Conservation (phyloP, 306 rosid species). For the Acacia crassicarpa region DNA sequence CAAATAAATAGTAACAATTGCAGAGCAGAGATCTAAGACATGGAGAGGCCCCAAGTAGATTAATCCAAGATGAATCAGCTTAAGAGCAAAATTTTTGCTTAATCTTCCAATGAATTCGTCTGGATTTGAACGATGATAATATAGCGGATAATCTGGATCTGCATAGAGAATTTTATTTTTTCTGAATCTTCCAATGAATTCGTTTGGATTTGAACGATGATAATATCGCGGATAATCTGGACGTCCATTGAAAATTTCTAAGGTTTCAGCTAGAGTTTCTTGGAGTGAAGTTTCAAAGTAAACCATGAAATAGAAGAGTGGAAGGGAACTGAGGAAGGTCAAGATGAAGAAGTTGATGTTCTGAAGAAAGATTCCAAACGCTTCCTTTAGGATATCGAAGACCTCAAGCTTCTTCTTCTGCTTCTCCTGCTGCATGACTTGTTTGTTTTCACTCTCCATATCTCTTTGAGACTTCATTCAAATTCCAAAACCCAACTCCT, state of each 20-base stretch:
- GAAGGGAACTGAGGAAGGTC: slow-evolving; percentile 47
- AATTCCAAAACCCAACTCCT: background rate
- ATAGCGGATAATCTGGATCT: background rate
- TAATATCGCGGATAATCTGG: background rate
- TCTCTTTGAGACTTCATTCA: background rate
- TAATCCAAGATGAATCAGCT: slow-evolving; percentile 39
- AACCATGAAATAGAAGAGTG: slow-evolving; percentile 49
- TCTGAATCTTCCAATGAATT: background rate
- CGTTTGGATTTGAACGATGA: background rate
- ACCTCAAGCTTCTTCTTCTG: slow-evolving; percentile 31
- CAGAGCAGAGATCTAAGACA: slow-evolving; percentile 38
- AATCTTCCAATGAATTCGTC: background rate
- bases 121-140: background rate
- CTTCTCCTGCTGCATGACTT: slow-evolving; percentile 15
- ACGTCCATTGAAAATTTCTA: slow-evolving; percentile 10
- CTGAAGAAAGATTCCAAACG: slow-evolving; percentile 28
- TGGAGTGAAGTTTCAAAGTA: slow-evolving; percentile 45
- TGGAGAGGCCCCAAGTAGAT: slow-evolving; percentile 45
- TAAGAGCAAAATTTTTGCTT: slow-evolving; percentile 23
- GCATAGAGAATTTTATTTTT: background rate
- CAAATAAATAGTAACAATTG: slow-evolving; percentile 33
- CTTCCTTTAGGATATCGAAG: slow-evolving; percentile 48
- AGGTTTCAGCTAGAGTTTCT: slow-evolving; percentile 34
- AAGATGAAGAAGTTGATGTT: slow-evolving; percentile 60
- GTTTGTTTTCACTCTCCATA: slow-evolving; percentile 40